phyloP scores from a whole-genome alignment of 441 rosid genomes.

The Euphorbia corollata region DNA sequence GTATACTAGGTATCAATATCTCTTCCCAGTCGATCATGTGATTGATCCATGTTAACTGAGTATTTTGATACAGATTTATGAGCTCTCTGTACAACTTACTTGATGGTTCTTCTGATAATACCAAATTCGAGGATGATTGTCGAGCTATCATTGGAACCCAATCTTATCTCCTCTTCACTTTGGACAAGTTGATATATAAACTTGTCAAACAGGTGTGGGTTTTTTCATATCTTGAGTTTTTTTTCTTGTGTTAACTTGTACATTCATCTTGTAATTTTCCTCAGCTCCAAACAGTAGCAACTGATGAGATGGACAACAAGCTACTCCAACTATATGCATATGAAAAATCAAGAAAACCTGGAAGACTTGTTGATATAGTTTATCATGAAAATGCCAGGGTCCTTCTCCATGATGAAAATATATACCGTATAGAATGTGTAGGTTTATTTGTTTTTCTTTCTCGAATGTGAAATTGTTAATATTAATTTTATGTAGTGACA shows the following conservation, averaged over 20 bases:
- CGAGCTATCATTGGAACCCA: conserved; percentile 93
- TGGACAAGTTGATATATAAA: conserved; percentile 89
- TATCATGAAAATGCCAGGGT: conserved; percentile 82
- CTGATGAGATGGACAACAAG: conserved; percentile 87
- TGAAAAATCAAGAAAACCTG: conserved; percentile 76
- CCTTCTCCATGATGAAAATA: conserved; percentile 81
- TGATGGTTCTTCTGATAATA: conserved; percentile 90
- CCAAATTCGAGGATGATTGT: conserved; percentile 95
- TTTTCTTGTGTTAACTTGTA: background rate
- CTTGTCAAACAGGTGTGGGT: conserved; percentile 79
- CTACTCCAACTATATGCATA: conserved; percentile 72
- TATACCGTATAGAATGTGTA: conserved; percentile 91
- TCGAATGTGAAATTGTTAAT: background rate
- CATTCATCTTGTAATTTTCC: conserved; percentile 1
- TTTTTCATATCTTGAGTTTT: background rate
- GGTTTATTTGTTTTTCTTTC: conserved; percentile 23
- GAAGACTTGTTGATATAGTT: conserved; percentile 56
- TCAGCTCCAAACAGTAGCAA: conserved; percentile 80
- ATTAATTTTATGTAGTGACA: background rate
- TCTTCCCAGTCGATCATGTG: conserved; percentile 4
- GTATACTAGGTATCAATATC: conserved; percentile 28
- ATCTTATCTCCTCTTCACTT: conserved; percentile 85
- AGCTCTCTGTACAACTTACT: conserved; percentile 86
- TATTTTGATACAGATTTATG: conserved; percentile 56
- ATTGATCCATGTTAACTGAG: conserved; percentile 12